Evolutionary conservation across 768 basidiomycete genomes (phyloP).

Genomic region (Lentinula boryana): DNA sequence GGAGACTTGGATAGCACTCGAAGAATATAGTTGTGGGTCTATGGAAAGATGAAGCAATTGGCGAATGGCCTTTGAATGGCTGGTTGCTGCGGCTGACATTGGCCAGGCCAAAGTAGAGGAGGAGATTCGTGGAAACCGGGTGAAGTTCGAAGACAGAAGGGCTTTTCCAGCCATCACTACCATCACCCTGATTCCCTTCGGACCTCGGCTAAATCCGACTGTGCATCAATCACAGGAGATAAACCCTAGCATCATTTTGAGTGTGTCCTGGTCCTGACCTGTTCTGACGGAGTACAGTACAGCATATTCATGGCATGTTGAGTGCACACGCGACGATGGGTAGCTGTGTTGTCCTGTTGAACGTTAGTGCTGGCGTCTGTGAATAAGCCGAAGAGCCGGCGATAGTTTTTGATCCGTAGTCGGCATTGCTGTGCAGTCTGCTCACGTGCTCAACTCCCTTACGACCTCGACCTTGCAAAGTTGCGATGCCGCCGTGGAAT

Average conservation of each 20-base stretch:
- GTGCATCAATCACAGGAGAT: neutral
- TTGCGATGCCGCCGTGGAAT: slow-evolving; percentile 49
- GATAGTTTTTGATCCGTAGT: too few species aligned
- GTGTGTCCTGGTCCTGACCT: too few species aligned
- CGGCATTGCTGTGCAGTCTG: too few species aligned
- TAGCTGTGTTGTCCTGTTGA: too few species aligned
- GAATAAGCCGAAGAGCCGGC: too few species aligned
- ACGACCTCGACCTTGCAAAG: neutral
- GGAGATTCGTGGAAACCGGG: neutral
- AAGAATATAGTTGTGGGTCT: slow-evolving; percentile 22
- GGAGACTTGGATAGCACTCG: slow-evolving; percentile 21
- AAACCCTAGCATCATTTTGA: too few species aligned
- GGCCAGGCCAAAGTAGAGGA: neutral
- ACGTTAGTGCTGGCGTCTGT: too few species aligned
- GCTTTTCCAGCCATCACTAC: neutral
- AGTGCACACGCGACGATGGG: too few species aligned
- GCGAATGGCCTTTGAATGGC: slow-evolving; percentile 27
- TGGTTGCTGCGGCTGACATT: slow-evolving; percentile 11
- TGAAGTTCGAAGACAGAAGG: neutral
- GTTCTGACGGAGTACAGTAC: too few species aligned
- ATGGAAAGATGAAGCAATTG: slow-evolving; percentile 36
- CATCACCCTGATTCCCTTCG: neutral
- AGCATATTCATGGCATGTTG: too few species aligned
- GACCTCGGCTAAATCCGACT: neutral
- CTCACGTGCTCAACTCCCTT: too few species aligned